These are phyloP conservation scores for Coprinopsis cinerea DNA, from an alignment of 768 basidiomycete species.

Conservation along the genomic window DNA sequence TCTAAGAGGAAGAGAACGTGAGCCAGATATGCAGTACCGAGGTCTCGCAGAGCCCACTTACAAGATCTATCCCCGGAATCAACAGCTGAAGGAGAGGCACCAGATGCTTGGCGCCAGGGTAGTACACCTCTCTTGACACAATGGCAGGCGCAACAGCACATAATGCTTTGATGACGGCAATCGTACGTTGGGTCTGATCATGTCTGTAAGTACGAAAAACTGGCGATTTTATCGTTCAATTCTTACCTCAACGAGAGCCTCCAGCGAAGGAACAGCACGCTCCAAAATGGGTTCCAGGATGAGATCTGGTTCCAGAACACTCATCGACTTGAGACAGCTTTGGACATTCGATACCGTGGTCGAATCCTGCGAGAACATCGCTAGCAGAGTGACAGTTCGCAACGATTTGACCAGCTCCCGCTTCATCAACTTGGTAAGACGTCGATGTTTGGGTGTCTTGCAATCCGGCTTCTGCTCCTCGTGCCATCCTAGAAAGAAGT, in stretches of 20 bases:
- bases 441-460: slow-evolving; percentile 75
- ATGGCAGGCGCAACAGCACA: slow-evolving; percentile 77
- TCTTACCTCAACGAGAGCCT: slow-evolving; percentile 76
- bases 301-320: slow-evolving; percentile 79
- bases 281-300: slow-evolving; percentile 79
- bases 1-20: slow-evolving; percentile 39
- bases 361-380: slow-evolving; percentile 84
- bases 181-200: slow-evolving; percentile 71
- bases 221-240: neutral
- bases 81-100: slow-evolving; percentile 74
- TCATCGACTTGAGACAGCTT: slow-evolving; percentile 76
- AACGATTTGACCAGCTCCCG: slow-evolving; percentile 80
- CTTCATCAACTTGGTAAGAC: slow-evolving; percentile 73
- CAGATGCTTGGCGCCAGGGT: slow-evolving; percentile 77
- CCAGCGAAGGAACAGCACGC: slow-evolving; percentile 80
- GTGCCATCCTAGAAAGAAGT: slow-evolving; percentile 51
- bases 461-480: slow-evolving; percentile 74
- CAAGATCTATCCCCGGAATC: slow-evolving; percentile 83
- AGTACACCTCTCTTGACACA: slow-evolving; percentile 73
- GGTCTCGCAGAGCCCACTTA: no score
- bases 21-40: no score
- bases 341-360: slow-evolving; percentile 72
- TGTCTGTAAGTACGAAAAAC: slow-evolving; percentile 6
- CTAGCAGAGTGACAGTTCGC: slow-evolving; percentile 76
- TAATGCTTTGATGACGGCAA: slow-evolving; percentile 80